Evolutionary conservation across 2,329 filamentous ascomycete species (phyloP).

Genomic region (Sordariomycetes sp.): DNA sequence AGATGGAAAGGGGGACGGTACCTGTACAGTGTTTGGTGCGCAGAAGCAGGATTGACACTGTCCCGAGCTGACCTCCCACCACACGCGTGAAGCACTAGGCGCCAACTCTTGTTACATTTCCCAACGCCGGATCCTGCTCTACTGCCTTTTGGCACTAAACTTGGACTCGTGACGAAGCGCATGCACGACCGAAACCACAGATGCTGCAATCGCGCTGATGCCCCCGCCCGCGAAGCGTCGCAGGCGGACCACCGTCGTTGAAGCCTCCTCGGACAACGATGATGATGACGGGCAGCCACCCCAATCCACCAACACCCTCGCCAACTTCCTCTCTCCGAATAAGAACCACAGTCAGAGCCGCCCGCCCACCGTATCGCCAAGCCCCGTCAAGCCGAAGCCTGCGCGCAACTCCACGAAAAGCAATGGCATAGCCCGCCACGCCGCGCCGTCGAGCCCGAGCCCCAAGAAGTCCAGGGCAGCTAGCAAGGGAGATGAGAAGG

Average conservation of each 20-base stretch:
- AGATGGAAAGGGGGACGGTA: too few species aligned
- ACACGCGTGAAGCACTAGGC: too few species aligned
- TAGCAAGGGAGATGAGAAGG: constrained; percentile 36
- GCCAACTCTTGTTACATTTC: too few species aligned
- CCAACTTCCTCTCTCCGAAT: constrained; percentile 45
- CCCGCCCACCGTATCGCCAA: constrained; percentile 27
- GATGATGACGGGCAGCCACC: constrained; percentile 33
- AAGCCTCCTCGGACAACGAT: too few species aligned
- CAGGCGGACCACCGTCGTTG: constrained; percentile 46
- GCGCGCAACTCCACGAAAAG: constrained; percentile 4
- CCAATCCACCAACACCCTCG: constrained; percentile 31
- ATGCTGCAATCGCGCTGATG: constrained; percentile 33
- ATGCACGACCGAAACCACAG: too few species aligned
- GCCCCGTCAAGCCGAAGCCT: constrained; percentile 25
- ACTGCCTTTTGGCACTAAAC: too few species aligned
- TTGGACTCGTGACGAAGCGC: too few species aligned
- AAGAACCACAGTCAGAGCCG: constrained; percentile 24
- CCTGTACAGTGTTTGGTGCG: too few species aligned
- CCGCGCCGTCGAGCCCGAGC: constrained; percentile 18
- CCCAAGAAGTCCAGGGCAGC: constrained; percentile 28
- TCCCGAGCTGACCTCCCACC: too few species aligned
- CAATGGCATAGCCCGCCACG: constrained; percentile 11
- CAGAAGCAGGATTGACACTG: too few species aligned
- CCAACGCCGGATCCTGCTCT: too few species aligned
- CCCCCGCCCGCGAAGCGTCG: constrained; percentile 50